Percentiles rank a stretch among this genome's conserved stretches.
Conservation (phyloP, 352 stramenopile species). For the Phytophthora pistaciae region DNA sequence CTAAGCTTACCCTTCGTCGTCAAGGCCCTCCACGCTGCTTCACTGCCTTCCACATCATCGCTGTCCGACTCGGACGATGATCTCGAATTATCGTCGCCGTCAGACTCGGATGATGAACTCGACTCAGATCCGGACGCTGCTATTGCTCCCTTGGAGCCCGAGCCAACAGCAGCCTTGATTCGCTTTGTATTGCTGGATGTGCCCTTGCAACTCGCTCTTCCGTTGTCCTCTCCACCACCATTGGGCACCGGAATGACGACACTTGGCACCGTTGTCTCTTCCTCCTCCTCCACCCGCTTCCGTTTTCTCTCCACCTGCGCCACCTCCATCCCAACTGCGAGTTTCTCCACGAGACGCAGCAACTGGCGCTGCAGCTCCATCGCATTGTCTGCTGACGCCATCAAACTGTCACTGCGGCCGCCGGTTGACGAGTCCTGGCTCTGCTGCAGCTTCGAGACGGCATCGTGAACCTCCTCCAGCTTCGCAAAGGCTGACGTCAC, state of each 20-base stretch:
- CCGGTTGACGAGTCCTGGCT: no score
- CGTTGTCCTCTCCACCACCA: not conserved
- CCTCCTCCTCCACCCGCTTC: not conserved
- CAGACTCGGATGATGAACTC: not conserved
- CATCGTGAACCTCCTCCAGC: no score
- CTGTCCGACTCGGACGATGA: not conserved
- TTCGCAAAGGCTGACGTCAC: no score
- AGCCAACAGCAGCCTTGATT: not conserved
- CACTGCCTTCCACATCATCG: conserved; percentile 1
- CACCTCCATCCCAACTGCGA: no score
- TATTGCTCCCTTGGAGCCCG: not conserved
- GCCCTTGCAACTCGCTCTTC: not conserved
- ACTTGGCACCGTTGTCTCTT: no score
- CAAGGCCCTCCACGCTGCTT: conserved; percentile 11
- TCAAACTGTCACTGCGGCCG: no score
- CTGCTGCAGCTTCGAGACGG: no score
- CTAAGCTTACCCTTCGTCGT: not conserved
- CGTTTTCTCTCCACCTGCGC: no score
- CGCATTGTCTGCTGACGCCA: no score
- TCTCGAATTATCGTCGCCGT: not conserved
- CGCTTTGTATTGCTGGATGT: not conserved
- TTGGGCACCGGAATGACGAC: not conserved
- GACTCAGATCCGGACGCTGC: not conserved
- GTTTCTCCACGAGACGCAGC: not conserved
- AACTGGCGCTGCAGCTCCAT: no score